phyloP scores from a whole-genome alignment of 768 basidiomycete species.

The Pisolithus albus region DNA sequence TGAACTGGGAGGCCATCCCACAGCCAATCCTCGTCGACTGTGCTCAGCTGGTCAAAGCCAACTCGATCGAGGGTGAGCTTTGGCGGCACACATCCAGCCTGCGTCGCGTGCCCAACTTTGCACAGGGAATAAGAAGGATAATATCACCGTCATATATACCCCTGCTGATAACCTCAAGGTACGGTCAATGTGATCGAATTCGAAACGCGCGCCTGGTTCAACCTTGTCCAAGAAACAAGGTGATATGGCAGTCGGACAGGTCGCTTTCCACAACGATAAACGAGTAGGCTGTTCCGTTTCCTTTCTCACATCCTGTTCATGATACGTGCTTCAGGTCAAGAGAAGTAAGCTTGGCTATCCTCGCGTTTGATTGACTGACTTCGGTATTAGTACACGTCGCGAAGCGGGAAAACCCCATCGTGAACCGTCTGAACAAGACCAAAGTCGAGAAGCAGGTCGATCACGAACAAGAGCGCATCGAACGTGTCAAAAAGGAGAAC shows the following conservation, averaged over 20 bases:
- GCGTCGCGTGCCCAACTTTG: too few species aligned
- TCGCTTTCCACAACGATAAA: constrained; percentile 91
- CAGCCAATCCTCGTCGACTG: constrained; percentile 72
- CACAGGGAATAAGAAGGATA: constrained; percentile 91
- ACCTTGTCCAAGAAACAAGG: constrained; percentile 72
- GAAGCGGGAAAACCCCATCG: constrained; percentile 79
- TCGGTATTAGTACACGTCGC: constrained; percentile 56
- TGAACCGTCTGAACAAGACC: constrained; percentile 92
- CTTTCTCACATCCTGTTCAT: background rate
- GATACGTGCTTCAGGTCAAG: constrained; percentile 54
- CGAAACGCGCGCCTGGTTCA: constrained; percentile 1
- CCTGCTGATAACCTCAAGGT: constrained; percentile 92
- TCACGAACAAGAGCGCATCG: constrained; percentile 83
- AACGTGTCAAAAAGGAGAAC: constrained; percentile 73
- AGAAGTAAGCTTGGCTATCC: constrained; percentile 41
- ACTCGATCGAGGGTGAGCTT: constrained; percentile 78
- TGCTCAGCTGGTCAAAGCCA: constrained; percentile 94
- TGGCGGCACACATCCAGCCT: background rate
- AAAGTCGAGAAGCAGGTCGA: constrained; percentile 80
- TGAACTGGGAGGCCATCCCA: constrained; percentile 87
- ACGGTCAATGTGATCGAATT: constrained; percentile 5
- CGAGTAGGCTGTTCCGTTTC: constrained; percentile 38
- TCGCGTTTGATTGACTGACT: background rate
- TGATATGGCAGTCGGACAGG: constrained; percentile 95
- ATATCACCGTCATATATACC: constrained; percentile 90